Evolutionary conservation across 345 rosid species (phyloP).

Genomic region (Syzygium aromaticum): DNA sequence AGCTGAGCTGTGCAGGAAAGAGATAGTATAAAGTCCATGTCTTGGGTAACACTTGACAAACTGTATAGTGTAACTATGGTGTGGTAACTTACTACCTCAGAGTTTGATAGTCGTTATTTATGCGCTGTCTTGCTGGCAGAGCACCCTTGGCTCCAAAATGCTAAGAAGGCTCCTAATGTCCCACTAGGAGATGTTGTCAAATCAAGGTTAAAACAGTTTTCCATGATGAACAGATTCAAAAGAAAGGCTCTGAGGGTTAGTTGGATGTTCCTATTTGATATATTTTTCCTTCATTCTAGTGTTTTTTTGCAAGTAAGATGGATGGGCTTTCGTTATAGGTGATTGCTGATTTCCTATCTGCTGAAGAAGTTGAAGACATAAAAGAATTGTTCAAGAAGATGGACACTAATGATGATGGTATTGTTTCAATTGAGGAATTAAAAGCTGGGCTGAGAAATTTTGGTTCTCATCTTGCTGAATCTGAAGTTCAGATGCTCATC

Average conservation of each 20-base stretch:
- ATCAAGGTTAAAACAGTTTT: slow-evolving; percentile 94
- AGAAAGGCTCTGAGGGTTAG: slow-evolving; percentile 98
- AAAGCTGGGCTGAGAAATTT: slow-evolving; percentile 77
- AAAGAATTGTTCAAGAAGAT: slow-evolving; percentile 92
- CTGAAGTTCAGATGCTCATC: slow-evolving; percentile 92
- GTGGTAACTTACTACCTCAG: not conserved
- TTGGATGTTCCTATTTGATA: slow-evolving; percentile 8
- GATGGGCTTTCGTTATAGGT: slow-evolving; percentile 36
- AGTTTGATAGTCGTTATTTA: not conserved
- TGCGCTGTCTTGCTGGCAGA: slow-evolving; percentile 28
- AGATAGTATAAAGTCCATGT: not conserved
- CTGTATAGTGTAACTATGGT: not conserved
- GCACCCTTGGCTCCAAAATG: slow-evolving; percentile 98
- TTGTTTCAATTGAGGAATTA: slow-evolving; percentile 79
- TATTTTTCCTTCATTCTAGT: not conserved
- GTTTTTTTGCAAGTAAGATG: not conserved
- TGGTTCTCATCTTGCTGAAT: slow-evolving; percentile 81
- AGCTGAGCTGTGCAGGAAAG: not conserved
- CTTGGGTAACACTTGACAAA: not conserved
- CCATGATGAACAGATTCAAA: slow-evolving; percentile 99
- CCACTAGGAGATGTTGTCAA: slow-evolving; percentile 99
- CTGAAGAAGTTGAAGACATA: slow-evolving; percentile 86
- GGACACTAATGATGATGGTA: slow-evolving; percentile 86
- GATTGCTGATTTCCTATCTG: slow-evolving; percentile 91
- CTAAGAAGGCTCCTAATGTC: slow-evolving; percentile 92